Evolutionary conservation across 441 rosid species (phyloP), one percentile per base, ranked within the genome.

Genomic region (Adansonia rubrostipa): DNA sequence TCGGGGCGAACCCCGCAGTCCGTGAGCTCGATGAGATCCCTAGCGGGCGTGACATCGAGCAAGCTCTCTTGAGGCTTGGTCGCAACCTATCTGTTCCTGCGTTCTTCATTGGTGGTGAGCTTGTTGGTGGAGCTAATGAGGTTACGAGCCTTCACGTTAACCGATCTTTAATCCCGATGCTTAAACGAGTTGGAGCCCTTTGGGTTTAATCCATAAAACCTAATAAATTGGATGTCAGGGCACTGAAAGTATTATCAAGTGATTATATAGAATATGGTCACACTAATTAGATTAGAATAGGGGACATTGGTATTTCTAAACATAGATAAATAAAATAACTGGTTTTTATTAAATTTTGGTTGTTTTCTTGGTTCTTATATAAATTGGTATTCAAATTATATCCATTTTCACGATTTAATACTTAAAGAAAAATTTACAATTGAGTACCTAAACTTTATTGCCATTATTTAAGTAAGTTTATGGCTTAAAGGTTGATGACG

Each of bases 61-160:
- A 90, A 80, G 91, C 90, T 6, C 89, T 92, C 47, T 60, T 85
- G 11, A 81, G 90, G 79, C 87, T 83, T 13, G 98, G 95, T 0
- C 85, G 86, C 76, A 87, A 83, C 71, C 92, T 91, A 0, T 51
- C 91, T 0, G 84, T 91, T 73, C 98, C 95, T 0, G 86, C 84
- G 0, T 93, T 93, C 57, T 92, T 91, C 89, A 88, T 93, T 13
- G 91, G 95, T 0, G 95, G 28, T 24, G 28, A 24, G 28, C 28
- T 24, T 24, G 28, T 24, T 24, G 28, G 28, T 24, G 28, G 1
- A 4, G 82, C 93, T 63, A 89, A 85, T 64, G 92, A 91, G 84
- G 81, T 91, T 60, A 92, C 91, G 95, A 91, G 88, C 66, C 94
- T 87, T 74, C 98, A 91, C 81, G 94, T 94, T 13, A 91, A 82